These are phyloP conservation scores for Thelonectria blattea DNA, from an alignment of 2,329 filamentous ascomycete genomes.

Conservation along the genomic window DNA sequence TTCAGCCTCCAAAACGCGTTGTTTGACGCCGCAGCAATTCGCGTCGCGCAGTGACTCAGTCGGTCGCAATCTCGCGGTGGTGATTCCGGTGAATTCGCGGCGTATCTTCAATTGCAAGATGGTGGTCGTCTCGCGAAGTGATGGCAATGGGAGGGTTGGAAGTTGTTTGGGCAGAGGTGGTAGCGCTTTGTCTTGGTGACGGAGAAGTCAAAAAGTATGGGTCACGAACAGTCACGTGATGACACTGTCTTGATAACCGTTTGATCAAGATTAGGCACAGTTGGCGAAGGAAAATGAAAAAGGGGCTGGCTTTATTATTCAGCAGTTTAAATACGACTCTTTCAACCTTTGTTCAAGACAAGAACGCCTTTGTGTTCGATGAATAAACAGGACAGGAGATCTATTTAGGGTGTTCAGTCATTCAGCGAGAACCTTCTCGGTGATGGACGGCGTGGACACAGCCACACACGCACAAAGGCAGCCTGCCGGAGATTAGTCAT, in stretches of 20 bases:
- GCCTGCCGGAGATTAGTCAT: neutral
- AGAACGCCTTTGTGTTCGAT: neutral
- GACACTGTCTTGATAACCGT: conserved; percentile 21
- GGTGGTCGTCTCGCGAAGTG: conserved; percentile 26
- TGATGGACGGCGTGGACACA: conserved; percentile 2
- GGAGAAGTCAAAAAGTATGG: conserved; percentile 40
- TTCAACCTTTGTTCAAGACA: neutral
- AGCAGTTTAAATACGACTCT: conserved; percentile 8
- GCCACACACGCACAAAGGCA: no score
- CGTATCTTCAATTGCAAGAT: conserved; percentile 19
- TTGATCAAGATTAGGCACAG: conserved; percentile 11
- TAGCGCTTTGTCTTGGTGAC: conserved; percentile 38
- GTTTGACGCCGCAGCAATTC: conserved; percentile 30
- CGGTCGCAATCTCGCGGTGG: conserved; percentile 26
- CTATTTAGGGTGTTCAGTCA: neutral
- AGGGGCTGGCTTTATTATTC: conserved; percentile 9
- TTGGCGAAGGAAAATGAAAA: neutral
- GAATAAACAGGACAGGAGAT: neutral
- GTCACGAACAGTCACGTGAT: conserved; percentile 39
- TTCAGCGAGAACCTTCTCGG: conserved; percentile 33
- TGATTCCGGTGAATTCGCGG: conserved; percentile 22
- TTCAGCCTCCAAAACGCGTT: conserved; percentile 35
- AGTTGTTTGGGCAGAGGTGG: conserved; percentile 33
- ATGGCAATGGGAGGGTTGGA: conserved; percentile 30
- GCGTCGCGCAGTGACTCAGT: conserved; percentile 33